phyloP scores from a whole-genome alignment of 1,284 basidiomycete genomes.

The Calocybe gambosa region DNA sequence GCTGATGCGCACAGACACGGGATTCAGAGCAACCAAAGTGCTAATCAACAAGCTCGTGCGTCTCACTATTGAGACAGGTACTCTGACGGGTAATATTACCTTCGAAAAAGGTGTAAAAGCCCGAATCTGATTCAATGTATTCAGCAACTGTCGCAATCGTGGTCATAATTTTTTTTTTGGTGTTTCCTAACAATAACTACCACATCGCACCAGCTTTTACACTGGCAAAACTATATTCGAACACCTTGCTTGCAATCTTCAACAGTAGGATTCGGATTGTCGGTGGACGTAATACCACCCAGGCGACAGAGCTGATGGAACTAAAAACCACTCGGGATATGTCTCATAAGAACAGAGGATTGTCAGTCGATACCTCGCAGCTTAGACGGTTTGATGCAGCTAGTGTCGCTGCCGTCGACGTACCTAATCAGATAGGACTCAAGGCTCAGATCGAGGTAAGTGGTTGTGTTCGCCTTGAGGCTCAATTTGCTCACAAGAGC shows the following conservation, averaged over 20 bases:
- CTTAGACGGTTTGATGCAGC: no score
- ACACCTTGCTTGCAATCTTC: slow-evolving; percentile 7
- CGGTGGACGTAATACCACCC: not conserved
- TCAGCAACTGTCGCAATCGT: slow-evolving; percentile 1
- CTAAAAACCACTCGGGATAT: not conserved
- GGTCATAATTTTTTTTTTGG: slow-evolving; percentile 8
- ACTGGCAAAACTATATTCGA: slow-evolving; percentile 11
- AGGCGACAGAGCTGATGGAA: not conserved
- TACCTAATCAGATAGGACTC: no score
- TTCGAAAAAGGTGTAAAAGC: not conserved
- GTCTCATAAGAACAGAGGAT: no score
- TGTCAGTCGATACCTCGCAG: no score
- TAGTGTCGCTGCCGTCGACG: no score
- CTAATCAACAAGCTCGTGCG: slow-evolving; percentile 10
- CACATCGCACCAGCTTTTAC: slow-evolving; percentile 8
- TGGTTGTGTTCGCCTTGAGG: no score
- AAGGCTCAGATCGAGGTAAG: no score
- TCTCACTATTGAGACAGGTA: slow-evolving; percentile 14
- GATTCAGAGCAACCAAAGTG: slow-evolving; percentile 8
- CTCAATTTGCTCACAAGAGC: no score
- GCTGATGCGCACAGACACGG: slow-evolving; percentile 6
- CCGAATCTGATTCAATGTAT: not conserved
- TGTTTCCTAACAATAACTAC: slow-evolving; percentile 4
- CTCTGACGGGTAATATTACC: slow-evolving; percentile 6
- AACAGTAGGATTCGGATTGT: slow-evolving; percentile 3